These are phyloP conservation scores for Citrus medica DNA, from an alignment of 345 rosid genomes.

Conservation along the genomic window DNA sequence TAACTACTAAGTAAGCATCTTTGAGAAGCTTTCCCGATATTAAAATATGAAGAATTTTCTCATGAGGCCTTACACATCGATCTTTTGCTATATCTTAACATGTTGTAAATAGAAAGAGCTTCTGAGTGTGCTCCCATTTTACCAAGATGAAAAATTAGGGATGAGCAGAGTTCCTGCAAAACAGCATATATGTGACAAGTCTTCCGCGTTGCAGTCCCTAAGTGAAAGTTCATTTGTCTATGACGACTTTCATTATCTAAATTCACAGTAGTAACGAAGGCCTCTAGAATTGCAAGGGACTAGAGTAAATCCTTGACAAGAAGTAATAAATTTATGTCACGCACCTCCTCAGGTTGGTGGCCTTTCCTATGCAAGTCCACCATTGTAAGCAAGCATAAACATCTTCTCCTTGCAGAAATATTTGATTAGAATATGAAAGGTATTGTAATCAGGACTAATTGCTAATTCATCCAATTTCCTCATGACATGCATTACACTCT, in stretches of 20 bases:
- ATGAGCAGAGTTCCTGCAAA: constrained; percentile 70
- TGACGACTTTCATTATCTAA: not conserved
- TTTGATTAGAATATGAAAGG: constrained; percentile 75
- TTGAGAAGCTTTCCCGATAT: constrained; percentile 69
- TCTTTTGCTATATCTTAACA: constrained; percentile 74
- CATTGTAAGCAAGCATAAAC: constrained; percentile 75
- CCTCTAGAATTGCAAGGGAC: too few species aligned
- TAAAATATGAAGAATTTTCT: constrained; percentile 76
- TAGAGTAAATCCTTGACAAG: not conserved
- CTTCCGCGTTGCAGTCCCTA: not conserved
- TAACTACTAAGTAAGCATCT: constrained; percentile 83
- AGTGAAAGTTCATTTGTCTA: not conserved
- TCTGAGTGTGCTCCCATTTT: constrained; percentile 60
- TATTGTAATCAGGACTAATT: constrained; percentile 67
- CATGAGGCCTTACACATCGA: constrained; percentile 81
- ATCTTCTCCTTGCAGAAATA: constrained; percentile 80
- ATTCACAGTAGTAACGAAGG: too few species aligned
- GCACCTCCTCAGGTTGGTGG: constrained; percentile 78
- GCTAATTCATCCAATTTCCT: constrained; percentile 84
- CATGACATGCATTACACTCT: constrained; percentile 74
- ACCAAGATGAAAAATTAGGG: constrained; percentile 75
- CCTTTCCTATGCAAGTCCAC: constrained; percentile 87
- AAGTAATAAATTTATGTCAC: constrained; percentile 2
- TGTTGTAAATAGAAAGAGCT: constrained; percentile 70
- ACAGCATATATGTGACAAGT: constrained; percentile 10